A percentile compares a stretch with the other conserved stretches of the same genome.
These are phyloP conservation scores for Ceratocystis cubensis DNA, from an alignment of 2,329 filamentous ascomycete species.

Conservation along the genomic window DNA sequence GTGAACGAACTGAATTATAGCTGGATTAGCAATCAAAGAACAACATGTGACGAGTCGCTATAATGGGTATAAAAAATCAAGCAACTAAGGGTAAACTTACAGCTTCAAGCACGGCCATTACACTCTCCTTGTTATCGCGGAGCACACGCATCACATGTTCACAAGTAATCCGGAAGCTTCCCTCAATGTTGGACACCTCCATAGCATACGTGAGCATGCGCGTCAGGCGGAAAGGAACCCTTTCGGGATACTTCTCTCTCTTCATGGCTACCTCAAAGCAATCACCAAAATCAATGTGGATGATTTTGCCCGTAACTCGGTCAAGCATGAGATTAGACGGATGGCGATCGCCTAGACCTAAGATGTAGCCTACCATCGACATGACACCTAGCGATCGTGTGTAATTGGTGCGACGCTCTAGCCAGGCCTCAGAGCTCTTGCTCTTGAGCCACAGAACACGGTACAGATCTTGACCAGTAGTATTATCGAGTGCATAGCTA, in stretches of 20 bases:
- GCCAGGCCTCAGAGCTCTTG: slow-evolving; percentile 94
- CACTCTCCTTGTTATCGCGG: slow-evolving; percentile 90
- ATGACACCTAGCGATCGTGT: slow-evolving; percentile 94
- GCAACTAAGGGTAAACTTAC: slow-evolving; percentile 43
- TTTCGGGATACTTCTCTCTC: slow-evolving; percentile 95
- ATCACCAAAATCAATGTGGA: slow-evolving; percentile 98
- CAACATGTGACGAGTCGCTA: background rate
- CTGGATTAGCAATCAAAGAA: slow-evolving; percentile 17
- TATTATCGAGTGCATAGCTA: slow-evolving; percentile 97
- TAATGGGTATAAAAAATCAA: background rate
- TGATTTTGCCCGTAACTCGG: slow-evolving; percentile 86
- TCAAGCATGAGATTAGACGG: slow-evolving; percentile 98
- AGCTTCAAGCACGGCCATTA: slow-evolving; percentile 96
- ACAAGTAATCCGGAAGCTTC: slow-evolving; percentile 94
- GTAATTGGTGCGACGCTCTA: slow-evolving; percentile 96
- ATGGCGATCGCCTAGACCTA: slow-evolving; percentile 90
- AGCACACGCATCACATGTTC: slow-evolving; percentile 97
- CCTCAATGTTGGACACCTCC: slow-evolving; percentile 99
- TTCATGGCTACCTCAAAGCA: slow-evolving; percentile 99
- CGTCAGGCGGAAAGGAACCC: slow-evolving; percentile 93
- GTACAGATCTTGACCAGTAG: slow-evolving; percentile 95
- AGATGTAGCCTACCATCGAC: slow-evolving; percentile 99
- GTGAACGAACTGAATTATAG: slow-evolving; percentile 99
- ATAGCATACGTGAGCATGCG: slow-evolving; percentile 99
- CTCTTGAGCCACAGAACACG: slow-evolving; percentile 97